Conservation (phyloP, 805 yeast species). For the Ogataea trehaloabstinens region DNA sequence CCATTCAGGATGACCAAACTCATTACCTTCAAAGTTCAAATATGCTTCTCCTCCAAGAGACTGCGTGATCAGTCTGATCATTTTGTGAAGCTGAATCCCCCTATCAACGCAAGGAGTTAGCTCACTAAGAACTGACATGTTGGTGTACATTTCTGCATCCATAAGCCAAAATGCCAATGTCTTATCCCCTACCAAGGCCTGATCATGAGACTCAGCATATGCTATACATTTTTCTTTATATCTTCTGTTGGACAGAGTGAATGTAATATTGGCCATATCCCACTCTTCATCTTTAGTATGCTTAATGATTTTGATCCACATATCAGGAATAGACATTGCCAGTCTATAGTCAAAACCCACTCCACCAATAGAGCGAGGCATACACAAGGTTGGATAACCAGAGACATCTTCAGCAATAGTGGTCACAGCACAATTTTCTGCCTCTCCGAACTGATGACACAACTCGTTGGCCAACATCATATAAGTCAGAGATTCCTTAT, state of each 20-base stretch:
- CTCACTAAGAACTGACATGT: slow-evolving; percentile 78
- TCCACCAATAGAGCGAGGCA: slow-evolving; percentile 74
- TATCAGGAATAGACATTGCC: slow-evolving; percentile 97
- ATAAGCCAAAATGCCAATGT: slow-evolving; percentile 96
- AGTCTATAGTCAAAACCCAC: slow-evolving; percentile 91
- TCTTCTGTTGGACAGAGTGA: slow-evolving; percentile 83
- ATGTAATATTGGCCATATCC: slow-evolving; percentile 80
- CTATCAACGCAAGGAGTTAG: slow-evolving; percentile 80
- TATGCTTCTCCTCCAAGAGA: slow-evolving; percentile 97
- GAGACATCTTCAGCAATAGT: slow-evolving; percentile 96
- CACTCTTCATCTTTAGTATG: slow-evolving; percentile 85
- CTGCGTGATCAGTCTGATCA: slow-evolving; percentile 85
- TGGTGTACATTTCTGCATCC: slow-evolving; percentile 98
- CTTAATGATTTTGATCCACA: slow-evolving; percentile 95
- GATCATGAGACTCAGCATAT: slow-evolving; percentile 95
- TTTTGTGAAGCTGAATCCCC: slow-evolving; percentile 86
- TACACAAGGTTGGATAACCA: slow-evolving; percentile 94
- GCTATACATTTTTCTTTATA: slow-evolving; percentile 86
- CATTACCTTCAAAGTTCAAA: slow-evolving; percentile 94
- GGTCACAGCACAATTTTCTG: slow-evolving; percentile 37
- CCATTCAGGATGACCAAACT: slow-evolving; percentile 99
- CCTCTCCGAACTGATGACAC: slow-evolving; percentile 49
- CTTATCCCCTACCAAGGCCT: slow-evolving; percentile 96
- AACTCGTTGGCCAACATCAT: slow-evolving; percentile 88
- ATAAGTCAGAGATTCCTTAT: slow-evolving; percentile 82